phyloP scores from a whole-genome alignment of 805 yeast species.

The Wickerhamomyces xylosicus region DNA sequence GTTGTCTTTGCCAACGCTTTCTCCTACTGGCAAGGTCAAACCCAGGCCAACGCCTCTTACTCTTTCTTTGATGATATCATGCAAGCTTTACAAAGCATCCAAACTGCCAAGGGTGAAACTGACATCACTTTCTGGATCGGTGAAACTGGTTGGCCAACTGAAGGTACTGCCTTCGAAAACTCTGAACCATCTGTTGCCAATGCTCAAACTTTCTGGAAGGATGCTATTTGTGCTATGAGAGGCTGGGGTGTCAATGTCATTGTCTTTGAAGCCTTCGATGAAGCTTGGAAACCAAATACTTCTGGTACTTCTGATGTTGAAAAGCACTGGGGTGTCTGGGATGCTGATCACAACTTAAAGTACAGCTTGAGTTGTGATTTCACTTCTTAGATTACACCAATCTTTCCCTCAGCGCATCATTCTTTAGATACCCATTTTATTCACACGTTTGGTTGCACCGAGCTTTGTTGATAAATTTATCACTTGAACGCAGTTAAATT shows the following conservation, averaged over 20 bases:
- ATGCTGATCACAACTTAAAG: slow-evolving; percentile 35
- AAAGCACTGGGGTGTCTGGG: slow-evolving; percentile 92
- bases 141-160: slow-evolving; percentile 96
- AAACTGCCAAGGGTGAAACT: slow-evolving; percentile 76
- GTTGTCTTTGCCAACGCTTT: slow-evolving; percentile 89
- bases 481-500: too few relatives aligned
- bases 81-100: slow-evolving; percentile 91
- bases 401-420: background rate
- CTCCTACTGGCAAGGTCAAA: slow-evolving; percentile 98
- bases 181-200: slow-evolving; percentile 62
- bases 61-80: slow-evolving; percentile 94
- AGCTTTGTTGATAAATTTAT: too few relatives aligned
- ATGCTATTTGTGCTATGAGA: slow-evolving; percentile 87
- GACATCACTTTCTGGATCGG: slow-evolving; percentile 92
- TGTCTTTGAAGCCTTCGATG: slow-evolving; percentile 92
- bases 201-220: slow-evolving; percentile 76
- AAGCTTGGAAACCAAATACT: slow-evolving; percentile 90
- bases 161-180: slow-evolving; percentile 60
- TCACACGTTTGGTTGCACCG: background rate
- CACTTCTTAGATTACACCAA: slow-evolving; percentile 14
- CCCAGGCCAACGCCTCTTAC: slow-evolving; percentile 70
- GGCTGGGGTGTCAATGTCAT: slow-evolving; percentile 93
- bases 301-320: slow-evolving; percentile 83
- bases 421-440: background rate
- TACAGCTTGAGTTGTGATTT: slow-evolving; percentile 39